Percentiles rank a stretch among this genome's conserved stretches.
Evolutionary conservation across 2,329 filamentous ascomycete species (phyloP).

Genomic region (Diplodia intermedia): DNA sequence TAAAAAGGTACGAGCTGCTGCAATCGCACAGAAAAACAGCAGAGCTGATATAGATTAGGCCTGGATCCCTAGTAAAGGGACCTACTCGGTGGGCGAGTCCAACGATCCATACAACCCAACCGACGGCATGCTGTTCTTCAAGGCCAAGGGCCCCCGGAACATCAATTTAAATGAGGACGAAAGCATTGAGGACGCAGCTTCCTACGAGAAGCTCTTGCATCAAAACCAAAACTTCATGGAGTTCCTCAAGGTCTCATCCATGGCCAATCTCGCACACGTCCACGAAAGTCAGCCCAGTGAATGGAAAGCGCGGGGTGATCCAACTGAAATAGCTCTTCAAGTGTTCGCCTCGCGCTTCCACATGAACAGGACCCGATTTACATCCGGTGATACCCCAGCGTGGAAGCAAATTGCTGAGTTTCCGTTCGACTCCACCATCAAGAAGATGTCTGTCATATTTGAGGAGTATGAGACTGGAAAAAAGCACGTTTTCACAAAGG

Average conservation of each 20-base stretch:
- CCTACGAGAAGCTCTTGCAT: constrained; percentile 47
- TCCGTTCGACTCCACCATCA: constrained; percentile 76
- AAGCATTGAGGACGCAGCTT: constrained; percentile 27
- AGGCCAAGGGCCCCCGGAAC: constrained; percentile 43
- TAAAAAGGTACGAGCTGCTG: constrained; percentile 42
- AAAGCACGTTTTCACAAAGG: constrained; percentile 65
- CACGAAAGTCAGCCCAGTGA: constrained; percentile 62
- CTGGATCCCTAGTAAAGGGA: constrained; percentile 65
- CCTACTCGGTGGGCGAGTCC: constrained; percentile 63
- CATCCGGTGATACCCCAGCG: constrained; percentile 44
- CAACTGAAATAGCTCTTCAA: constrained; percentile 77
- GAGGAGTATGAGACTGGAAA: constrained; percentile 50
- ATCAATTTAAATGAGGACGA: constrained; percentile 10
- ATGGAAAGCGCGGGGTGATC: constrained; percentile 71
- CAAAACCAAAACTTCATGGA: constrained; percentile 59
- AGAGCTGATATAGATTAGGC: constrained; percentile 40
- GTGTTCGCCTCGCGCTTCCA: constrained; percentile 74
- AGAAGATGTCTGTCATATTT: constrained; percentile 79
- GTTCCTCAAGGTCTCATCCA: constrained; percentile 68
- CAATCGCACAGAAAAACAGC: no score
- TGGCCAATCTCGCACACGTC: constrained; percentile 71
- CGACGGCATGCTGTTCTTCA: constrained; percentile 46
- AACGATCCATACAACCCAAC: constrained; percentile 65
- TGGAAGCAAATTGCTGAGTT: constrained; percentile 65
- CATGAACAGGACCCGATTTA: constrained; percentile 64